These are phyloP conservation scores for Phaffomyces thermotolerans DNA, from an alignment of 805 yeast genomes.

Conservation along the genomic window DNA sequence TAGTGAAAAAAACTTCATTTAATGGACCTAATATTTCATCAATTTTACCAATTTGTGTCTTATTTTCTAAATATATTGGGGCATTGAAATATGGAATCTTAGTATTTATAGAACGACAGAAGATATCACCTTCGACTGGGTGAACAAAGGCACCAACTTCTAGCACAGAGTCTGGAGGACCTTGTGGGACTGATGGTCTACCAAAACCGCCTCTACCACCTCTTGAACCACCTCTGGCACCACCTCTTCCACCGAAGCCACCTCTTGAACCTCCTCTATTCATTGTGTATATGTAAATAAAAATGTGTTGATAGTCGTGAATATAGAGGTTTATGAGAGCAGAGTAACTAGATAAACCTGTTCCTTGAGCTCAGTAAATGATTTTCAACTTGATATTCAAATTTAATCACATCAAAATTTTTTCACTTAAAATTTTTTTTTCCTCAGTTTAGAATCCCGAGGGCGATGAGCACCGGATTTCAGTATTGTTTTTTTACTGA, in stretches of 20 bases:
- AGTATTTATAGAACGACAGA: constrained; percentile 89
- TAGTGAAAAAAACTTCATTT: constrained; percentile 96
- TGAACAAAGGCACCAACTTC: constrained; percentile 94
- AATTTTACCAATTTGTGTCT: constrained; percentile 92
- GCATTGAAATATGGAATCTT: constrained; percentile 98
- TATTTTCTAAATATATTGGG: constrained; percentile 93
- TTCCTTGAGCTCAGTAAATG: not conserved
- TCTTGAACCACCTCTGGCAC: constrained; percentile 42
- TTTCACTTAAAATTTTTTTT: constrained; percentile 2
- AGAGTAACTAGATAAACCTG: not conserved
- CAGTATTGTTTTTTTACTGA: too few relatives aligned
- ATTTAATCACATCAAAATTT: constrained; percentile 1
- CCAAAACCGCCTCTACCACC: constrained; percentile 54
- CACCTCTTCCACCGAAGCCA: constrained; percentile 36
- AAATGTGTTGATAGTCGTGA: not conserved
- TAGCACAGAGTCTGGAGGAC: constrained; percentile 92
- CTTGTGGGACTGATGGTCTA: constrained; percentile 70
- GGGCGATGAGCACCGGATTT: not conserved
- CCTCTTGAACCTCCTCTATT: constrained; percentile 52
- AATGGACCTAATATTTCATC: constrained; percentile 97
- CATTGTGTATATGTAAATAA: constrained; percentile 21
- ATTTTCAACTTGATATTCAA: not conserved
- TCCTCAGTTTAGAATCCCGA: constrained; percentile 2
- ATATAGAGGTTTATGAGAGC: not conserved
- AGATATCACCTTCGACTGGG: constrained; percentile 94